Conservation (phyloP, 2,329 filamentous ascomycete species). For the Monosporascus ibericus region DNA sequence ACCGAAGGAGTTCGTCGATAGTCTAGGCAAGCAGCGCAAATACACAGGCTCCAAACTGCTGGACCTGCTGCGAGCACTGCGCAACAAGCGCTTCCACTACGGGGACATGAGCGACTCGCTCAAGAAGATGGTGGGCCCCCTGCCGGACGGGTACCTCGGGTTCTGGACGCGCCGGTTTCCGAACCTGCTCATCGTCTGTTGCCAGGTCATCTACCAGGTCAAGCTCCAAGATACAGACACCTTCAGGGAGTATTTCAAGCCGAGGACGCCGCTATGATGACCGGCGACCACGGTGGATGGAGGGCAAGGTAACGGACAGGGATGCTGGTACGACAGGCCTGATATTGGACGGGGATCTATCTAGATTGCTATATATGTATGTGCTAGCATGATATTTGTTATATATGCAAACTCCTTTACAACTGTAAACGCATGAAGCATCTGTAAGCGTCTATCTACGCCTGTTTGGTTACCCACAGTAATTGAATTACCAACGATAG, state of each 20-base stretch:
- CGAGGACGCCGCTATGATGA: constrained; percentile 20
- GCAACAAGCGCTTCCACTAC: constrained; percentile 98
- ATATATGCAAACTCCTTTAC: no score
- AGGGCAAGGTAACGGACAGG: no score
- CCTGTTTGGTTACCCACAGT: no score
- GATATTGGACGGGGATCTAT: no score
- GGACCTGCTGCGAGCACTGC: constrained; percentile 78
- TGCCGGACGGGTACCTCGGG: constrained; percentile 73
- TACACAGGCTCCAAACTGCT: constrained; percentile 81
- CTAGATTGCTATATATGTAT: no score
- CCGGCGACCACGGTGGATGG: not conserved
- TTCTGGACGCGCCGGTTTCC: constrained; percentile 84
- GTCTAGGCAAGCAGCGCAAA: constrained; percentile 87
- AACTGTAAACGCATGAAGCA: no score
- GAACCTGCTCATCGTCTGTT: constrained; percentile 70
- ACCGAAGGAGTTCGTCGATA: constrained; percentile 79
- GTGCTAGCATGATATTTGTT: no score
- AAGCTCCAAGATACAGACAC: constrained; percentile 57
- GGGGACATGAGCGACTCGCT: constrained; percentile 86
- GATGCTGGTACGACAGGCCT: no score
- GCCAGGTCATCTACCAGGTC: constrained; percentile 64
- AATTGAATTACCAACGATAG: no score
- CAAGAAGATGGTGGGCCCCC: constrained; percentile 60
- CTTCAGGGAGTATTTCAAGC: constrained; percentile 62
- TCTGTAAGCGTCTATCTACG: no score